Evolutionary conservation across 1,284 basidiomycete genomes (phyloP).

Genomic region (Flammula alnicola): DNA sequence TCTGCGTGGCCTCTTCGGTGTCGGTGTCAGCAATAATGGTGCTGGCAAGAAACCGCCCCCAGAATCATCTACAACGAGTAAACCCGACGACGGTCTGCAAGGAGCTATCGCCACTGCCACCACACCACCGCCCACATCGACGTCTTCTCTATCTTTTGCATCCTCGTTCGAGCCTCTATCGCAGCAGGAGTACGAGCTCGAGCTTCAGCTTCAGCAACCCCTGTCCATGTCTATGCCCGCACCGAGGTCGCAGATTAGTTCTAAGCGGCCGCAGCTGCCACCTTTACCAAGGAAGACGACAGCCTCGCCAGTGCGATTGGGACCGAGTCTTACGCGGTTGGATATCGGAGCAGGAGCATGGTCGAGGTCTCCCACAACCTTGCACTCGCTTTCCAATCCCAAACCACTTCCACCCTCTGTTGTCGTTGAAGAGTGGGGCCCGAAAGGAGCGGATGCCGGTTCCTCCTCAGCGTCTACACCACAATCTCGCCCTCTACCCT

Average conservation of each 20-base stretch:
- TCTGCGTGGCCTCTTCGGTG: constrained; percentile 25
- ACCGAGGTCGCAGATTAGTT: background rate
- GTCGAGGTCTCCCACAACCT: constrained; percentile 11
- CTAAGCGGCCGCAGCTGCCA: constrained; percentile 21
- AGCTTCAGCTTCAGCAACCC: constrained; percentile 11
- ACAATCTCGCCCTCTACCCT: constrained; percentile 18
- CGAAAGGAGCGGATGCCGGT: constrained; percentile 8
- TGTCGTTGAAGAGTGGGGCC: constrained; percentile 25
- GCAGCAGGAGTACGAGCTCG: constrained; percentile 24
- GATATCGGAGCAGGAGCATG: constrained; percentile 30
- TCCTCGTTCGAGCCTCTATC: constrained; percentile 22
- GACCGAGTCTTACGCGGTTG: constrained; percentile 29
- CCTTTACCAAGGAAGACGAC: constrained; percentile 24
- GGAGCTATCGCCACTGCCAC: constrained; percentile 8
- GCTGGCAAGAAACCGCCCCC: constrained; percentile 17
- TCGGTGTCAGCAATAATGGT: constrained; percentile 5
- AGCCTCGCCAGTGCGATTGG: constrained; percentile 27
- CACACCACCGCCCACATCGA: constrained; percentile 16
- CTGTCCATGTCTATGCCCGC: constrained; percentile 8
- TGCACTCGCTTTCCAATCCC: constrained; percentile 19
- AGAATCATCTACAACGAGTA: constrained; percentile 18
- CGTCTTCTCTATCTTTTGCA: constrained; percentile 20
- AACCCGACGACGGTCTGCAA: constrained; percentile 18
- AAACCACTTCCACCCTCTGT: constrained; percentile 26
- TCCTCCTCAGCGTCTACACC: constrained; percentile 7